Percentiles rank a stretch among this genome's conserved stretches.
phyloP scores from a whole-genome alignment of 2,329 filamentous ascomycete species.

The Cryphonectria parasitica region DNA sequence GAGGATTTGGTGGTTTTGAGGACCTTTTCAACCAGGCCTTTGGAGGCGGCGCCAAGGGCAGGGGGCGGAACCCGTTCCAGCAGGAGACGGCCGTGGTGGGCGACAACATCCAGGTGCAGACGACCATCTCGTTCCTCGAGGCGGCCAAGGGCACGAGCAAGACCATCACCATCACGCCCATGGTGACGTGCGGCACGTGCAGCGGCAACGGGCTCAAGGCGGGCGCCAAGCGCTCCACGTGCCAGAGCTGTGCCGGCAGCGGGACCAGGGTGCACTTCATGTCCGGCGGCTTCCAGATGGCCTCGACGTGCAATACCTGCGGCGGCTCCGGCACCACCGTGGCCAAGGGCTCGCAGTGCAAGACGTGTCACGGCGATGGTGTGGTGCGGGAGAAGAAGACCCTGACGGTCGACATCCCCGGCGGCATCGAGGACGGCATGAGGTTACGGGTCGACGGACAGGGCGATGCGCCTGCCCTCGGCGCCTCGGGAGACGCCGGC shows the following conservation, averaged over 20 bases:
- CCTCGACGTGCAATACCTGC: slow-evolving; percentile 82
- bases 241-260: slow-evolving; percentile 81
- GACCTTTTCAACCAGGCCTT: slow-evolving; percentile 91
- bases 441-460: slow-evolving; percentile 81
- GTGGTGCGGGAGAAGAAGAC: slow-evolving; percentile 83
- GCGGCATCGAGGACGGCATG: slow-evolving; percentile 97
- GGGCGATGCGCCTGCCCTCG: slow-evolving; percentile 83
- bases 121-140: slow-evolving; percentile 93
- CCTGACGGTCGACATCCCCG: slow-evolving; percentile 88
- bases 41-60: slow-evolving; percentile 54
- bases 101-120: slow-evolving; percentile 93
- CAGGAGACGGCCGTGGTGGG: slow-evolving; percentile 80
- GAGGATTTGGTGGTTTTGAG: slow-evolving; percentile 62
- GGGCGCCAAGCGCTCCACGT: slow-evolving; percentile 73
- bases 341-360: slow-evolving; percentile 81
- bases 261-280: slow-evolving; percentile 87
- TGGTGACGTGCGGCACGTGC: slow-evolving; percentile 82
- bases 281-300: slow-evolving; percentile 95
- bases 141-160: slow-evolving; percentile 89
- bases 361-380: slow-evolving; percentile 78
- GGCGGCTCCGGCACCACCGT: slow-evolving; percentile 77
- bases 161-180: slow-evolving; percentile 83
- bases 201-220: slow-evolving; percentile 81
- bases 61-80: slow-evolving; percentile 69
- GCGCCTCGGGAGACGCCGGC: slow-evolving; percentile 66